These are phyloP conservation scores for Areca catechu DNA, from an alignment of 176 grass and related monocot species.

Conservation along the genomic window DNA sequence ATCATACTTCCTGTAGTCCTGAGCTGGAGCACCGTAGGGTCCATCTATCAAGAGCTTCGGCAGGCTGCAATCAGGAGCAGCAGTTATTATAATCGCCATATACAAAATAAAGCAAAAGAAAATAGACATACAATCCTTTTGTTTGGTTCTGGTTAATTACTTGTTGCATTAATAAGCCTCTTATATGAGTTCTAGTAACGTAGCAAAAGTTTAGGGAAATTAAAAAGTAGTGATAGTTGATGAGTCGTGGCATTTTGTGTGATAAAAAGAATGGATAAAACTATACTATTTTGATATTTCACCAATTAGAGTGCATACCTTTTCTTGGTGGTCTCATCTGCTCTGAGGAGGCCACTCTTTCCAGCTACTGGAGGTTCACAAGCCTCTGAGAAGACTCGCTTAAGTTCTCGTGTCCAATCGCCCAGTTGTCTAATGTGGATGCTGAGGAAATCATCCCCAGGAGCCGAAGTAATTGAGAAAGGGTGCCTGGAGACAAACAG, in stretches of 20 bases:
- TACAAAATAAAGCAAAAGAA: too few species aligned
- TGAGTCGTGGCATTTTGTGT: too few species aligned
- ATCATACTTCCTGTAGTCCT: conserved; percentile 96
- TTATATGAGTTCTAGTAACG: too few species aligned
- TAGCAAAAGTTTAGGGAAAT: too few species aligned
- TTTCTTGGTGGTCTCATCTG: conserved; percentile 92
- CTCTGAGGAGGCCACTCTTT: conserved; percentile 95
- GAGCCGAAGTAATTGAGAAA: conserved; percentile 97
- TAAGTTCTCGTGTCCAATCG: conserved; percentile 95
- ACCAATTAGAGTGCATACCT: conserved; percentile 33
- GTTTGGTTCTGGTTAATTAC: too few species aligned
- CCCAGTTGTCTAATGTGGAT: conserved; percentile 95
- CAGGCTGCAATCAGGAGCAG: conserved; percentile 40
- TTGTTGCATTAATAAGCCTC: too few species aligned
- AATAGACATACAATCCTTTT: too few species aligned
- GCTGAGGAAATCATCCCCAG: conserved; percentile 83
- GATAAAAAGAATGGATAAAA: not conserved
- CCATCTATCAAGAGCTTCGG: conserved; percentile 97
- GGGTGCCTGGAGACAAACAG: conserved; percentile 51
- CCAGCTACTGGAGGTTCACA: conserved; percentile 75
- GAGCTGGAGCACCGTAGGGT: conserved; percentile 89
- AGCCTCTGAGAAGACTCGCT: conserved; percentile 74
- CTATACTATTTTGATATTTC: conserved; percentile 12
- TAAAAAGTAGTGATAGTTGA: too few species aligned
- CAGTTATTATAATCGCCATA: too few species aligned